These are phyloP conservation scores for Candida nonsorbophila DNA, from an alignment of 805 yeast species.

Conservation along the genomic window DNA sequence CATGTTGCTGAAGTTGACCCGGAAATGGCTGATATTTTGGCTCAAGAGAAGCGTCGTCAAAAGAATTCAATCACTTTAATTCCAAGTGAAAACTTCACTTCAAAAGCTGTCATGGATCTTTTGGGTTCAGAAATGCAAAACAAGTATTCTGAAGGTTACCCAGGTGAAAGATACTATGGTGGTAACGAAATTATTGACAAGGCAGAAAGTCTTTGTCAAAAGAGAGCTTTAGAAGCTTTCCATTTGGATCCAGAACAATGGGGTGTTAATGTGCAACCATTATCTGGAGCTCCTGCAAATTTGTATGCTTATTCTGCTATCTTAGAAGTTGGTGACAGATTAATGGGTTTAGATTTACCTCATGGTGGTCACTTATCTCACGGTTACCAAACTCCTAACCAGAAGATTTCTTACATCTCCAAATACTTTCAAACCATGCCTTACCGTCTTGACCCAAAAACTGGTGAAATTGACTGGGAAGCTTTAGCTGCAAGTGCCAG, in stretches of 20 bases:
- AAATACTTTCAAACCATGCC: slow-evolving; percentile 99
- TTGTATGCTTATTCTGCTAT: slow-evolving; percentile 94
- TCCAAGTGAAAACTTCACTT: slow-evolving; percentile 96
- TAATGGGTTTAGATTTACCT: slow-evolving; percentile 97
- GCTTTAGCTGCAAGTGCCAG: slow-evolving; percentile 86
- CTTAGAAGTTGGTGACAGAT: slow-evolving; percentile 91
- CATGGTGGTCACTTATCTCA: slow-evolving; percentile 99
- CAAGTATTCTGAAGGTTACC: slow-evolving; percentile 98
- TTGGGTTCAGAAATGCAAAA: slow-evolving; percentile 97
- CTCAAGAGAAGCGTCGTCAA: slow-evolving; percentile 86
- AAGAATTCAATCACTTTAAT: slow-evolving; percentile 88
- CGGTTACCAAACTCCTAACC: slow-evolving; percentile 92
- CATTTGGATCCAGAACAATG: slow-evolving; percentile 72
- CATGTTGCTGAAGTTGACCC: slow-evolving; percentile 67
- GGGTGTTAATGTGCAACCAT: slow-evolving; percentile 97
- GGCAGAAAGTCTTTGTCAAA: slow-evolving; percentile 87
- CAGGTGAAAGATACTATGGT: slow-evolving; percentile 98
- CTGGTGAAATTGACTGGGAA: slow-evolving; percentile 96
- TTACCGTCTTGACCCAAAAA: slow-evolving; percentile 84
- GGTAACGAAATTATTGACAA: slow-evolving; percentile 96
- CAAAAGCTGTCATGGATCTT: slow-evolving; percentile 92
- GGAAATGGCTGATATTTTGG: slow-evolving; percentile 66
- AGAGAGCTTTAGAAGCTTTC: slow-evolving; percentile 91
- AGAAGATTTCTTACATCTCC: slow-evolving; percentile 93
- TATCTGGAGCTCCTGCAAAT: slow-evolving; percentile 97